These are phyloP conservation scores for Heliamphora pulchella DNA, from an alignment of 179 eudicot genomes.

Conservation along the genomic window DNA sequence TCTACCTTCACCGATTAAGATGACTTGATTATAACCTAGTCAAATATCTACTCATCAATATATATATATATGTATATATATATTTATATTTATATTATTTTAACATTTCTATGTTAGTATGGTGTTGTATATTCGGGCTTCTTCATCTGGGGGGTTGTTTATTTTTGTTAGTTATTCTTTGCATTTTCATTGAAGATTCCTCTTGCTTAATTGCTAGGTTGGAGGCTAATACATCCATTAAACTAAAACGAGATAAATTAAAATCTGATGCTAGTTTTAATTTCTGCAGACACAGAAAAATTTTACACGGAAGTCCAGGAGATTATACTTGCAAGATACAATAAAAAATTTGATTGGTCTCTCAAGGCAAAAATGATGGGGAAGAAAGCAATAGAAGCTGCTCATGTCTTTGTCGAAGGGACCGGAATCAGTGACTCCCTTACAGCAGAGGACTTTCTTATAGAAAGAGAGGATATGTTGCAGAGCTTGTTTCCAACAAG, in stretches of 20 bases:
- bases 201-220: neutral
- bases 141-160: neutral
- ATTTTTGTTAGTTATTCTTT: neutral
- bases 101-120: neutral
- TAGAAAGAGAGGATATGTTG: constrained; percentile 81
- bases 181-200: neutral
- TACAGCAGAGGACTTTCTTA: constrained; percentile 82
- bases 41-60: too few relatives aligned
- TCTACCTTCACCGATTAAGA: too few relatives aligned
- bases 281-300: constrained; percentile 75
- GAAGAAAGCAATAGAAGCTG: constrained; percentile 89
- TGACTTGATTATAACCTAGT: too few relatives aligned
- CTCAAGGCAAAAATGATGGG: constrained; percentile 99
- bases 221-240: neutral
- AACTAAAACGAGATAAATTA: neutral
- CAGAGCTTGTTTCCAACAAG: constrained; percentile 67
- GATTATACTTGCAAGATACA: constrained; percentile 68
- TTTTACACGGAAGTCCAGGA: constrained; percentile 91
- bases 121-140: neutral
- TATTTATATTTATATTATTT: too few relatives aligned
- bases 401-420: constrained; percentile 80
- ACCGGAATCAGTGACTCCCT: constrained; percentile 75
- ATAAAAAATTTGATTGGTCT: constrained; percentile 93
- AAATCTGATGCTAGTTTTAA: neutral
- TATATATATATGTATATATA: neutral